Evolutionary conservation across 2,329 filamentous ascomycete genomes (phyloP), one percentile per base, ranked within the genome.

Genomic region (Fusarium secorum): DNA sequence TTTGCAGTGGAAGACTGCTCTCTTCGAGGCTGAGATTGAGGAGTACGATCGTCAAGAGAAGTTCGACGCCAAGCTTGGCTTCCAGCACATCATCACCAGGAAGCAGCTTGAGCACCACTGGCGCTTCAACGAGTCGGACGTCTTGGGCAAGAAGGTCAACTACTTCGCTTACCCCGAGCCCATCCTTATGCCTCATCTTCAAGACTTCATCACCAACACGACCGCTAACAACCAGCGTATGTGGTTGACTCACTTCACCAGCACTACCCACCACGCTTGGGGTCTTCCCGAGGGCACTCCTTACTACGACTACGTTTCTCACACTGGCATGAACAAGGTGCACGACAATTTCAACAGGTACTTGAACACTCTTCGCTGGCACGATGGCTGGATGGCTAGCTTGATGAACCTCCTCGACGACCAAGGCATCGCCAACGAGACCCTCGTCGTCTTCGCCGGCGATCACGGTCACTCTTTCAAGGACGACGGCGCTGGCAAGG

Each of bases 241-340:
- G 24, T 81, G 79, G 64, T 66, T 81, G 46, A 74, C 79, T 6
- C 80, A 81, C 42, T 74, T 81, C 11, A 81, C 80, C 6, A 81
- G 79, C 60, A 81, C 79, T 18, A 78, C 77, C 2, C 79, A 81
- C 49, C 79, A 81, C 51, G 75, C 79, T 4, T 81, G 74, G 74
- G 71, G 64, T 38, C 64, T 68, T 0, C 74, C 74, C 5, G 44
- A 73, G 33, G 72, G 57, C 11, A 72, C 76, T 42, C 73, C 78
- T 3, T 57, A 53, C 5, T 55, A 64, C 32, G 62, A 75, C 5
- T 76, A 76, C 54, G 6, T 76, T 11, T 65, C 70, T 2, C 74
- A 75, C 7, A 63, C 75, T 2, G 78, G 78, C n/a, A 60, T 64
- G 24, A 70, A 75, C 30, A 66, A 70, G 33, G 73, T 71, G 33